phyloP scores from a whole-genome alignment of 129 eudicot species.

The Artemisia tridentata region DNA sequence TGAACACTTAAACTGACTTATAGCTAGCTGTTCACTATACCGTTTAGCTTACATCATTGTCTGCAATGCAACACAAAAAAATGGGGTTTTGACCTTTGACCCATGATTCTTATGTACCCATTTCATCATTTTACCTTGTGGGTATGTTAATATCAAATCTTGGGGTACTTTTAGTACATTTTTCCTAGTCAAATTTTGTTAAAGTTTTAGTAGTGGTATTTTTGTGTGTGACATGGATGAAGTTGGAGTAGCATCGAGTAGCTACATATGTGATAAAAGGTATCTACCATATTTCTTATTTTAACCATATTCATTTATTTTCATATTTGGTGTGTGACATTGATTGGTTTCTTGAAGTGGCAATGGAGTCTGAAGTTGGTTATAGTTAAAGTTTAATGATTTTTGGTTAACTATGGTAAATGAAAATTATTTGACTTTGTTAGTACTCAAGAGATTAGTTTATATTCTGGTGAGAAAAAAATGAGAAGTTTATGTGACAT shows the following conservation, averaged over 20 bases:
- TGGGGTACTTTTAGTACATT: conserved; percentile 40
- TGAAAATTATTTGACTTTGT: not conserved
- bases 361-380: conserved; percentile 29
- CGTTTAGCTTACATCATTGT: conserved; percentile 22
- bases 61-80: conserved; percentile 38
- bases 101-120: conserved; percentile 33
- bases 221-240: conserved; percentile 39
- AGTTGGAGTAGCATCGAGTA: conserved; percentile 39
- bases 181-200: conserved; percentile 29
- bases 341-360: conserved; percentile 39
- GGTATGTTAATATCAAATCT: conserved; percentile 26
- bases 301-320: conserved; percentile 11
- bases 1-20: not conserved
- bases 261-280: conserved; percentile 79
- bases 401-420: conserved; percentile 2
- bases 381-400: conserved; percentile 3
- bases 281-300: conserved; percentile 25
- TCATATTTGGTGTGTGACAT: conserved; percentile 26
- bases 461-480: conserved; percentile 10
- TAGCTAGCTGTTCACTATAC: no score
- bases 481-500: conserved; percentile 16
- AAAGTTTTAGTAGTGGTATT: conserved; percentile 23
- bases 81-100: conserved; percentile 37
- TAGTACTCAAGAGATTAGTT: conserved; percentile 11
- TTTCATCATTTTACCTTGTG: conserved; percentile 41